These are phyloP conservation scores for Fusarium nanum DNA, from an alignment of 2,329 filamentous ascomycete species.

Conservation along the genomic window DNA sequence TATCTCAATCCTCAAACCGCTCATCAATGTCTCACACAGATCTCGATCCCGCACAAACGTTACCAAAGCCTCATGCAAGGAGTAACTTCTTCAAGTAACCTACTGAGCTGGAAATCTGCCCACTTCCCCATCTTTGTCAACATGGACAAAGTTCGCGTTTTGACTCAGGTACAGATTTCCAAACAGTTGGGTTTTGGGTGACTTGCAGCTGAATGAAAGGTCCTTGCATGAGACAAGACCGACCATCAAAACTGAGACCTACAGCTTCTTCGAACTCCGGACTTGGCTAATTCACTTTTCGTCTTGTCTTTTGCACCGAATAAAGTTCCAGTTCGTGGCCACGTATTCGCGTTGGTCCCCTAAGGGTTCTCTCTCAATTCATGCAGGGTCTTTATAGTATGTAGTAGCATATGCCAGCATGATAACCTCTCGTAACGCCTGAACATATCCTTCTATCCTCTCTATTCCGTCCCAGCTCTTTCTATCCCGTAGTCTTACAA, in stretches of 20 bases:
- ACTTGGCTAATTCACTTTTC: not conserved
- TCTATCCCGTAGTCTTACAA: conserved; percentile 16
- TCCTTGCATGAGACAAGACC: conserved; percentile 21
- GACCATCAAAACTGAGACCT: conserved; percentile 27
- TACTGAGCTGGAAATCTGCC: conserved; percentile 2
- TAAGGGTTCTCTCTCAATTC: conserved; percentile 10
- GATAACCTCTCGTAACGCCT: conserved; percentile 17
- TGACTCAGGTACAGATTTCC: conserved; percentile 5
- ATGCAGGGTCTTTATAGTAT: conserved; percentile 2
- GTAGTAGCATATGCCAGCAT: not conserved
- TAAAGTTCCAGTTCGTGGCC: not conserved
- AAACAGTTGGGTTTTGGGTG: conserved; percentile 3
- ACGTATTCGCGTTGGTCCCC: conserved; percentile 3
- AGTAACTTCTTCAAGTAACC: conserved; percentile 8
- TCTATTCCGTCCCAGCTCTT: conserved; percentile 17
- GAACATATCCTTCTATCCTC: conserved; percentile 29
- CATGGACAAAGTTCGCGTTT: conserved; percentile 4
- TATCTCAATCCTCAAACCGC: not conserved
- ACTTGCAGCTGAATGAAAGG: not conserved
- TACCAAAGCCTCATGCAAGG: conserved; percentile 29
- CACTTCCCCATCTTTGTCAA: conserved; percentile 17
- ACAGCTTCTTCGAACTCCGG: conserved; percentile 23
- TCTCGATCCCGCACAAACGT: conserved; percentile 19
- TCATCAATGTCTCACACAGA: not conserved
- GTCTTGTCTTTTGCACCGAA: not conserved